Evolutionary conservation across 805 yeast genomes (phyloP), one percentile per base, ranked within the genome.

Genomic region (Yueomyces sp.): DNA sequence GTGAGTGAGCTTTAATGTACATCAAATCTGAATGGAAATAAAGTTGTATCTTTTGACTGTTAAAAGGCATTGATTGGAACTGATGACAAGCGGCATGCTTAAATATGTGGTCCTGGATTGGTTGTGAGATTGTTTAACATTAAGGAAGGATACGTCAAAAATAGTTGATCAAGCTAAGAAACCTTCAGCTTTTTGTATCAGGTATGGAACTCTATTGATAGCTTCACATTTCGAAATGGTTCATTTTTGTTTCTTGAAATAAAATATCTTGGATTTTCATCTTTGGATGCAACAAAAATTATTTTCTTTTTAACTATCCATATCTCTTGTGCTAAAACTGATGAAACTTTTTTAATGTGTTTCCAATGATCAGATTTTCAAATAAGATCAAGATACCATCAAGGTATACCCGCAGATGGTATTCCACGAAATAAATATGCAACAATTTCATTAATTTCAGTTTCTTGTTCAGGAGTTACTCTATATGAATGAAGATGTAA

Each of bases 401-500:
- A 19, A 19, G 19, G 19, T 19, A 19, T 19, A 19, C 19, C 19
- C 1, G 2, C 19, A 19, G 19, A 19, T 19, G 19, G 19, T 19
- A 19, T 19, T 19, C 19, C 19, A 19, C 19, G 19, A 19, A 19
- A 19, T 19, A 19, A 19, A 19, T 19, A 19, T 19, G 19, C 19
- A 19, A 19, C 19, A 19, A 19, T 31, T 31, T 31, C 37, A 9
- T 33, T 28, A 2, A 40, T 7, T 37, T 29, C 42, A 19, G 39
- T 28, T 40, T 50, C 48, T n/a, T 31, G 11, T 40, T 42, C 44
- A 4, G 51, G 53, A 27, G 51, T 49, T 11, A 42, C 29, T 9
- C 42, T 38, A 28, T 48, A 49, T 4, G 53, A 49, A 37, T 43
- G 50, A 11, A 45, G 27, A 5, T 43, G 42, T 4, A 49, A 51